Percentiles rank a stretch among this genome's conserved stretches.
phyloP scores from a whole-genome alignment of 2,329 filamentous ascomycete species.

The Epichloe gansuensis region DNA sequence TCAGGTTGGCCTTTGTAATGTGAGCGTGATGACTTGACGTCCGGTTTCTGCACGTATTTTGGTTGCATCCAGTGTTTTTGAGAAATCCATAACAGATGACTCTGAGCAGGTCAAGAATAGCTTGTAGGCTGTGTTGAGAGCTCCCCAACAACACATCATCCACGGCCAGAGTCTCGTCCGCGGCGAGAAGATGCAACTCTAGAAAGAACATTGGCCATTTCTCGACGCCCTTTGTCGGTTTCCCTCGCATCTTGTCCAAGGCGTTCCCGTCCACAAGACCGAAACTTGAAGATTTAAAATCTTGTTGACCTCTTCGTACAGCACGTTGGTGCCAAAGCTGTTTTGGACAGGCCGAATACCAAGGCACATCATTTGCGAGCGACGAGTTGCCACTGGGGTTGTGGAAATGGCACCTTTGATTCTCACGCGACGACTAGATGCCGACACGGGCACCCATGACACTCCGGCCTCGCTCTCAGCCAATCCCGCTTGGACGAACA shows the following conservation, averaged over 20 bases:
- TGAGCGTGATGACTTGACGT: neutral
- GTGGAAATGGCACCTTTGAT: slow-evolving; percentile 63
- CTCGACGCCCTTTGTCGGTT: slow-evolving; percentile 55
- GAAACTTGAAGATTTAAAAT: slow-evolving; percentile 70
- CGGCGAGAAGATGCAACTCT: slow-evolving; percentile 38
- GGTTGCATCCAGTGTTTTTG: slow-evolving; percentile 57
- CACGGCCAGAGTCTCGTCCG: slow-evolving; percentile 21
- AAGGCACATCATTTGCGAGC: slow-evolving; percentile 70
- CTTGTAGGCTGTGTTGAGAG: slow-evolving; percentile 35
- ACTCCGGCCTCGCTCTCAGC: slow-evolving; percentile 37
- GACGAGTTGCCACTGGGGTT: slow-evolving; percentile 56
- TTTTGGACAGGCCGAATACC: slow-evolving; percentile 55
- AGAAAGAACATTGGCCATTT: slow-evolving; percentile 84
- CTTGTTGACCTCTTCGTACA: slow-evolving; percentile 70
- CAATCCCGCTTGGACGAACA: slow-evolving; percentile 56
- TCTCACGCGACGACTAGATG: slow-evolving; percentile 46
- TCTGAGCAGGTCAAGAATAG: slow-evolving; percentile 46
- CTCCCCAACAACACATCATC: slow-evolving; percentile 31
- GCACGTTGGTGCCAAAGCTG: slow-evolving; percentile 43
- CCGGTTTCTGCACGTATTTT: slow-evolving; percentile 16
- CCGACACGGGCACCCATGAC: slow-evolving; percentile 61
- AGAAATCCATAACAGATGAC: slow-evolving; percentile 65
- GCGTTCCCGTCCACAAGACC: slow-evolving; percentile 42
- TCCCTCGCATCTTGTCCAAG: slow-evolving; percentile 31
- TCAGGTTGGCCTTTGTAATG: neutral